A percentile compares a stretch with the other conserved stretches of the same genome.
phyloP scores from a whole-genome alignment of 371 early-diverging fungal species.

The Mortierella sp. region DNA sequence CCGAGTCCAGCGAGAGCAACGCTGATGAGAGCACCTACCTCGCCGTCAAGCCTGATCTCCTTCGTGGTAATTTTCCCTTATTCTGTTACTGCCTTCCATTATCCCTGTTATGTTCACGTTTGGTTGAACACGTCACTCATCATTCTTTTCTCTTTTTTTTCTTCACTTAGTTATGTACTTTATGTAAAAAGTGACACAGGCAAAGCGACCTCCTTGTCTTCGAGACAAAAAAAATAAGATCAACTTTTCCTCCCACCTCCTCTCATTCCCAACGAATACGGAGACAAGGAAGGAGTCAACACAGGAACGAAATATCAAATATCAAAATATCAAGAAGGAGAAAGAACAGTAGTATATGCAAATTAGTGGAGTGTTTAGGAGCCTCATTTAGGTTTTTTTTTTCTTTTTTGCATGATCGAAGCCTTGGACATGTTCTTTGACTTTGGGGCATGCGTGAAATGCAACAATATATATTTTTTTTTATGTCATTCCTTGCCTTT shows the following conservation, averaged over 20 bases:
- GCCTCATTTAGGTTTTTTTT: not conserved
- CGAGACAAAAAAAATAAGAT: slow-evolving; percentile 1
- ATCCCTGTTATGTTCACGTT: not conserved
- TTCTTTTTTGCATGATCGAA: not conserved
- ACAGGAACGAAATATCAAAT: not conserved
- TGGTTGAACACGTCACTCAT: not conserved
- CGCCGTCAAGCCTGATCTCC: slow-evolving; percentile 26
- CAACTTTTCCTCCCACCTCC: not conserved
- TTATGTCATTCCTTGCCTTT: not conserved
- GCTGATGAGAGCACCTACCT: slow-evolving; percentile 16
- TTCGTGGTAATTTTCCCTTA: slow-evolving; percentile 15
- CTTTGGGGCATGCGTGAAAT: not conserved
- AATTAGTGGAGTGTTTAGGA: not conserved
- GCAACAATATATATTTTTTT: not conserved
- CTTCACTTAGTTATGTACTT: slow-evolving; percentile 46
- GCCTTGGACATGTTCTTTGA: not conserved
- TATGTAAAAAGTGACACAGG: slow-evolving; percentile 21
- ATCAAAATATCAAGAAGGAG: not conserved
- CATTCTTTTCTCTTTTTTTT: not conserved
- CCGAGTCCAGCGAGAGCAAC: slow-evolving; percentile 15
- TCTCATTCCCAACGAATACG: not conserved
- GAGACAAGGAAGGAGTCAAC: not conserved
- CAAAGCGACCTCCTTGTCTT: not conserved
- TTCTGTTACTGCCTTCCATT: too few relatives aligned
- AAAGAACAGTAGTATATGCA: slow-evolving; percentile 1